phyloP scores from a whole-genome alignment of 2,329 filamentous ascomycete genomes.

The Sporothrix inflata region DNA sequence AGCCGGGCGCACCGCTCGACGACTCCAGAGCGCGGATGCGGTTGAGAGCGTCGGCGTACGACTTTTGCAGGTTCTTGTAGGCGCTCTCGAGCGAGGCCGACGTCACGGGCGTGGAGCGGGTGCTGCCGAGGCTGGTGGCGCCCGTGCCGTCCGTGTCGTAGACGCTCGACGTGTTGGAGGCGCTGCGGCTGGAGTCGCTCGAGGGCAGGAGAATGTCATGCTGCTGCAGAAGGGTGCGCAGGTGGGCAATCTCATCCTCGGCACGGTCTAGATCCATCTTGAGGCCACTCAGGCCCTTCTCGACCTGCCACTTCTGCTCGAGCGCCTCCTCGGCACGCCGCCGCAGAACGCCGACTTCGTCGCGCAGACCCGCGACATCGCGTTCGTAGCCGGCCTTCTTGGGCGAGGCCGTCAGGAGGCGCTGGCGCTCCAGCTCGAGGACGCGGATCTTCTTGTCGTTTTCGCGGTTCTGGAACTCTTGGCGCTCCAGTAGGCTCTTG shows the following conservation, averaged over 20 bases:
- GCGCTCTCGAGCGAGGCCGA: conserved; percentile 74
- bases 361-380: conserved; percentile 77
- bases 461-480: conserved; percentile 81
- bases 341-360: conserved; percentile 82
- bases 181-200: conserved; percentile 50
- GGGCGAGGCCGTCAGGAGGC: conserved; percentile 69
- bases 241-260: conserved; percentile 86
- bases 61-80: conserved; percentile 74
- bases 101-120: conserved; percentile 52
- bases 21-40: conserved; percentile 68
- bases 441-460: conserved; percentile 78
- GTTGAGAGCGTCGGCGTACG: conserved; percentile 67
- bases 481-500: conserved; percentile 80
- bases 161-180: conserved; percentile 36
- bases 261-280: conserved; percentile 97
- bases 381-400: conserved; percentile 79
- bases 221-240: conserved; percentile 76
- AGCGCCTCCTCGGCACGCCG: conserved; percentile 90
- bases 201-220: conserved; percentile 78
- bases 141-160: conserved; percentile 37
- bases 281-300: conserved; percentile 43
- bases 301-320: conserved; percentile 78
- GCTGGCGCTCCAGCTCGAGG: conserved; percentile 78
- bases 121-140: background rate
- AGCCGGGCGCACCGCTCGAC: conserved; percentile 41